phyloP scores from a whole-genome alignment of 2,329 filamentous ascomycete genomes.

The Colletotrichum scovillei region DNA sequence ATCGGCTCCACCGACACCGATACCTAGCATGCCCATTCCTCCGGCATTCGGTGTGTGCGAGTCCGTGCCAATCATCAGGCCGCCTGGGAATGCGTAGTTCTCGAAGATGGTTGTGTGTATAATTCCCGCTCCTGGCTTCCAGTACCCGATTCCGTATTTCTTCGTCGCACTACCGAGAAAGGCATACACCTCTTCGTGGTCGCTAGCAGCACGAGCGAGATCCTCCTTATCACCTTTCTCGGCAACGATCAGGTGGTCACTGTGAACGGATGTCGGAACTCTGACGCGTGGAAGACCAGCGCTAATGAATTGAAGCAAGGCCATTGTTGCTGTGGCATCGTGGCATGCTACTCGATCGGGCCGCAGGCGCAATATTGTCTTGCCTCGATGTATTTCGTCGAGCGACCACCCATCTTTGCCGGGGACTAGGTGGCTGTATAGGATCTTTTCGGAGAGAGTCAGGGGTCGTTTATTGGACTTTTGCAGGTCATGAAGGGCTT shows the following conservation, averaged over 20 bases:
- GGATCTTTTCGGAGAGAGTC: conserved; percentile 51
- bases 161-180: conserved; percentile 52
- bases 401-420: conserved; percentile 40
- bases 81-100: conserved; percentile 51
- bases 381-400: conserved; percentile 48
- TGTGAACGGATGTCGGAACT: conserved; percentile 52
- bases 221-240: conserved; percentile 46
- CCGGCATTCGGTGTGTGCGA: conserved; percentile 51
- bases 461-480: conserved; percentile 41
- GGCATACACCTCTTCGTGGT: conserved; percentile 51
- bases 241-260: conserved; percentile 49
- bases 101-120: conserved; percentile 54
- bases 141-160: conserved; percentile 58
- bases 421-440: conserved; percentile 50
- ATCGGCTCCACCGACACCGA: conserved; percentile 58
- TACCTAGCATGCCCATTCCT: conserved; percentile 48
- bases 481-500: conserved; percentile 35
- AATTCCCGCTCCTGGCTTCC: conserved; percentile 50
- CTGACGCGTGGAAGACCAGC: conserved; percentile 50
- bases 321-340: conserved; percentile 56
- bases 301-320: conserved; percentile 54
- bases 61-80: conserved; percentile 49
- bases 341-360: conserved; percentile 55
- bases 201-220: conserved; percentile 40
- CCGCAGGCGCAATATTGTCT: conserved; percentile 48